Conservation (phyloP, 2,329 filamentous ascomycete genomes). For the Leptographium procerum region DNA sequence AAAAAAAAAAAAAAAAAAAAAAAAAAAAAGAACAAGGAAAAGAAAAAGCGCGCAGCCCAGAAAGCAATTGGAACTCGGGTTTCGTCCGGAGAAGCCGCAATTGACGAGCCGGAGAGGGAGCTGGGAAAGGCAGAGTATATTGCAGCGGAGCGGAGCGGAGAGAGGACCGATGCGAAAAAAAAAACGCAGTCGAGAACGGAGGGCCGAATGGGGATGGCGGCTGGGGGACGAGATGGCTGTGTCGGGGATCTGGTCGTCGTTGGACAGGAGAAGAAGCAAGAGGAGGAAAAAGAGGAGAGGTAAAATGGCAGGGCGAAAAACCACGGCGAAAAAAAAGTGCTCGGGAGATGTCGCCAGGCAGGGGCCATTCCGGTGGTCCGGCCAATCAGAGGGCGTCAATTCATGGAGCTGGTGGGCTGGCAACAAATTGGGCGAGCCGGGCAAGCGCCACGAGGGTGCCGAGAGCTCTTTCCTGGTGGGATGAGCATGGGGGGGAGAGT, state of each 20-base stretch:
- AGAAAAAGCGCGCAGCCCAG: neutral
- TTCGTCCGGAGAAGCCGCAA: neutral
- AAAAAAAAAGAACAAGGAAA: neutral
- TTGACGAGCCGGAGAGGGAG: neutral
- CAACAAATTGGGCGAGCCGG: neutral
- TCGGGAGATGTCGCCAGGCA: conserved; percentile 22
- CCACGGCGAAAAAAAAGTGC: conserved; percentile 17
- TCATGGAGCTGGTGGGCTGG: conserved; percentile 6
- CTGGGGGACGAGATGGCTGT: neutral
- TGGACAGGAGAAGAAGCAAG: neutral
- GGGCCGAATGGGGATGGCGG: neutral
- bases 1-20: neutral
- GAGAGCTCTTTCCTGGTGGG: no score
- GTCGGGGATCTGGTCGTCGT: neutral
- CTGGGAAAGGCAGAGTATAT: neutral
- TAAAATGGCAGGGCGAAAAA: neutral
- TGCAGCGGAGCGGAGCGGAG: neutral
- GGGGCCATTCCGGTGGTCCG: conserved; percentile 10
- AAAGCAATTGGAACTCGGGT: neutral
- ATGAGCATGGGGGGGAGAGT: no score
- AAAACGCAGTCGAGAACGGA: neutral
- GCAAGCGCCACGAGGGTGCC: neutral
- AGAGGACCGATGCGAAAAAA: neutral
- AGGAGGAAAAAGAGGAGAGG: neutral
- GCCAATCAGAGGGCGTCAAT: conserved; percentile 14